A percentile compares a stretch with the other conserved stretches of the same genome.
phyloP scores from a whole-genome alignment of 768 basidiomycete genomes.

The Podaxis sp. region DNA sequence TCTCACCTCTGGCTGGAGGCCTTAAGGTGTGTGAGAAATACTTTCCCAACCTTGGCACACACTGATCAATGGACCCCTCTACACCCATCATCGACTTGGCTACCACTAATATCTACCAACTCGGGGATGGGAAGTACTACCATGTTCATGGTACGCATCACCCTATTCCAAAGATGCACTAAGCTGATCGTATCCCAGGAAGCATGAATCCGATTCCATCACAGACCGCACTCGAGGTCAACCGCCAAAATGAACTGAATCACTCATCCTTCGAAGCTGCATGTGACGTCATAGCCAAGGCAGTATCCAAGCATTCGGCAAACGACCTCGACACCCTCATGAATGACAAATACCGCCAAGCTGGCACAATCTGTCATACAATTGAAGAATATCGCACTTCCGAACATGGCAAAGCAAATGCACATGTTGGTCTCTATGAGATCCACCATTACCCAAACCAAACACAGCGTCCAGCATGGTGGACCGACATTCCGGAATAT shows the following conservation, averaged over 20 bases:
- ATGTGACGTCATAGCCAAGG: conserved; percentile 13
- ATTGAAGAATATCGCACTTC: conserved; percentile 22
- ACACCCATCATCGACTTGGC: conserved; percentile 11
- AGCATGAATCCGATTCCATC: conserved; percentile 17
- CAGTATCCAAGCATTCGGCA: conserved; percentile 17
- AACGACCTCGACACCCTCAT: conserved; percentile 21
- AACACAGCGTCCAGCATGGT: conserved; percentile 22
- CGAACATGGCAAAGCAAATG: conserved; percentile 26
- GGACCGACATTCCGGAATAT: conserved; percentile 17
- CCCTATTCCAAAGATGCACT: background rate
- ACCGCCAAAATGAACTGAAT: conserved; percentile 1
- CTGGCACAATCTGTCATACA: conserved; percentile 24
- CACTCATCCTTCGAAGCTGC: conserved; percentile 13
- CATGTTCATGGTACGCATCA: conserved; percentile 23
- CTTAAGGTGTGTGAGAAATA: conserved; percentile 14
- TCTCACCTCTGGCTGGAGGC: background rate
- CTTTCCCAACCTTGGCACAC: conserved; percentile 19
- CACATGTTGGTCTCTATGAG: conserved; percentile 25
- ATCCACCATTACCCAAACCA: conserved; percentile 24
- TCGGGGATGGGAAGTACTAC: conserved; percentile 26
- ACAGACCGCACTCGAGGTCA: conserved; percentile 14
- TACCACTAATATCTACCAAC: conserved; percentile 26
- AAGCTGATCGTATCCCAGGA: conserved; percentile 8
- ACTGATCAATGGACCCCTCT: conserved; percentile 1
- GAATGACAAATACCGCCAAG: conserved; percentile 25